phyloP scores from a whole-genome alignment of 176 grass and related monocot genomes.

The Thalia dealbata region DNA sequence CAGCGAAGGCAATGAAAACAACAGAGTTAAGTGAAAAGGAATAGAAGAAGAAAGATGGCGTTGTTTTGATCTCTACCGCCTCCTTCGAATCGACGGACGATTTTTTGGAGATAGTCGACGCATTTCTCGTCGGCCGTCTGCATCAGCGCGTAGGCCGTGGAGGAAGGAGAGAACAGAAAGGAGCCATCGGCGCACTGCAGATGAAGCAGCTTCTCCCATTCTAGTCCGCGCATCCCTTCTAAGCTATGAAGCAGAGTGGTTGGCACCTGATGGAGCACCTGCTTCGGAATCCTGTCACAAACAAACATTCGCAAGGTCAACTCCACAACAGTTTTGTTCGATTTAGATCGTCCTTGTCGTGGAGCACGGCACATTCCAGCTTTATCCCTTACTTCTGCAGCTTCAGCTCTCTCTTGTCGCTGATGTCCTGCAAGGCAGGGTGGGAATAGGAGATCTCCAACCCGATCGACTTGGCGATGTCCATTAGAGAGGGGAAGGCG shows the following conservation, averaged over 20 bases:
- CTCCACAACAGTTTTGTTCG: background rate
- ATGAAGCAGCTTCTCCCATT: conserved; percentile 57
- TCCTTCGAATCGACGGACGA: conserved; percentile 48
- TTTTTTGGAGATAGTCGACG: conserved; percentile 46
- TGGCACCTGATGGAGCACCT: conserved; percentile 65
- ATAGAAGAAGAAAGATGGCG: background rate
- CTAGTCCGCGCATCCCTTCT: conserved; percentile 64
- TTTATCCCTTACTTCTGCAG: conserved; percentile 37
- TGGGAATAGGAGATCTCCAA: conserved; percentile 52
- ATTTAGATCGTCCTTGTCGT: background rate
- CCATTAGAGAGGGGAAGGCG: conserved; percentile 77
- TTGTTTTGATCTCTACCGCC: conserved; percentile 32
- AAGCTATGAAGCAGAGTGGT: conserved; percentile 73
- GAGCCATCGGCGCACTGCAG: conserved; percentile 69
- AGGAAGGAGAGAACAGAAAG: conserved; percentile 64
- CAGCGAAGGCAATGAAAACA: background rate
- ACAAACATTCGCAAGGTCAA: background rate
- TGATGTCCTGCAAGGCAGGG: conserved; percentile 43
- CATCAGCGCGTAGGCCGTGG: conserved; percentile 68
- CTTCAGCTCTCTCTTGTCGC: conserved; percentile 45
- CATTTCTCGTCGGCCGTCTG: conserved; percentile 71
- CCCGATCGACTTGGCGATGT: conserved; percentile 40
- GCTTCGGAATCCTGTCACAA: conserved; percentile 49
- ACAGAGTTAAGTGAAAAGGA: no score
- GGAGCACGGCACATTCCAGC: background rate